Conservation (phyloP, 2,329 filamentous ascomycete species). For the Exophiala phaeomuriformis region DNA sequence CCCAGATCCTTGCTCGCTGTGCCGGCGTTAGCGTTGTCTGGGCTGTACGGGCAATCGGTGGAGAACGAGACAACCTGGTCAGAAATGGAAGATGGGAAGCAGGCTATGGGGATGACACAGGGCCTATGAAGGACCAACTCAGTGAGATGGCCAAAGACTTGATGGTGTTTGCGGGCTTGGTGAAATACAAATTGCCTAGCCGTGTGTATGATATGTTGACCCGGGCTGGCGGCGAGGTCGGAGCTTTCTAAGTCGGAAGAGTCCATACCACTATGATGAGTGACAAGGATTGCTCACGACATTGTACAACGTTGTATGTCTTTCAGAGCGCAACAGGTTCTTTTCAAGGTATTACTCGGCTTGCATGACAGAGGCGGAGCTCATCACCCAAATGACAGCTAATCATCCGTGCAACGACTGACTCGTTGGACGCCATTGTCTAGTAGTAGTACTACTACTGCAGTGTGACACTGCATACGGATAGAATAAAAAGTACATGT, state of each 20-base stretch:
- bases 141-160: slow-evolving; percentile 70
- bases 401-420: too few relatives aligned
- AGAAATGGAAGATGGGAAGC: slow-evolving; percentile 62
- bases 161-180: slow-evolving; percentile 87
- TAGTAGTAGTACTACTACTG: too few relatives aligned
- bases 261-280: not conserved
- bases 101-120: slow-evolving; percentile 52
- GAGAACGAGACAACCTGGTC: slow-evolving; percentile 62
- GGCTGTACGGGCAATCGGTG: slow-evolving; percentile 80
- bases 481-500: not conserved
- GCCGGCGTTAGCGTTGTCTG: slow-evolving; percentile 88
- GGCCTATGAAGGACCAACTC: slow-evolving; percentile 25
- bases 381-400: too few relatives aligned
- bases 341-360: too few relatives aligned
- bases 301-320: too few relatives aligned
- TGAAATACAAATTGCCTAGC: slow-evolving; percentile 82
- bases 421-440: too few relatives aligned
- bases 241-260: slow-evolving; percentile 32
- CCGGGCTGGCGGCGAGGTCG: slow-evolving; percentile 63
- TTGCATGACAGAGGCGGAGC: too few relatives aligned
- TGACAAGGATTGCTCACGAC: too few relatives aligned
- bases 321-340: too few relatives aligned
- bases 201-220: slow-evolving; percentile 83
- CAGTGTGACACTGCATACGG: too few relatives aligned
- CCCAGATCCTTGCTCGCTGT: slow-evolving; percentile 76